Evolutionary conservation across 2,329 filamentous ascomycete genomes (phyloP).

Genomic region (Aspergillus sp.): DNA sequence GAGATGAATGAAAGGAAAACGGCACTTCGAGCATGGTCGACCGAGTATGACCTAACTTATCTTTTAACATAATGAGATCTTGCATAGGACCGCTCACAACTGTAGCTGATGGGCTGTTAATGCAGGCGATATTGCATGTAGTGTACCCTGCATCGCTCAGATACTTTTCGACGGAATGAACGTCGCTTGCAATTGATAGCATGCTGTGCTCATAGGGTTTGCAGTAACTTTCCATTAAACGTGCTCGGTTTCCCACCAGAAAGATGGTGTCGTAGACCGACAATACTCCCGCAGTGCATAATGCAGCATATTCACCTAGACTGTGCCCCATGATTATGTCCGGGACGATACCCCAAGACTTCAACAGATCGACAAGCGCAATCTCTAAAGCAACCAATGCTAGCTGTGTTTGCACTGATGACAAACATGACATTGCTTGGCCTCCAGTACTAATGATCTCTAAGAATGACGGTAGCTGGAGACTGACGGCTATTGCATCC

Average conservation of each 20-base stretch:
- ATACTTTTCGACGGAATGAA: not conserved
- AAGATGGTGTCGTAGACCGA: conserved; percentile 18
- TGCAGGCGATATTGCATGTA: not conserved
- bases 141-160: not conserved
- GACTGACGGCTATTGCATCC: not conserved
- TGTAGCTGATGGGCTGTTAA: not conserved
- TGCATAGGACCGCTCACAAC: not conserved
- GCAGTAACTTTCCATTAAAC: conserved; percentile 15
- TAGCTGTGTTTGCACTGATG: not conserved
- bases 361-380: conserved; percentile 11
- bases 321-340: conserved; percentile 22
- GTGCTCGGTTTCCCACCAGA: conserved; percentile 20
- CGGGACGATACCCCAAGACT: conserved; percentile 13
- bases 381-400: conserved; percentile 6
- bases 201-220: conserved; percentile 10
- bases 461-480: not conserved
- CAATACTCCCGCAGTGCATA: conserved; percentile 20
- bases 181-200: conserved; percentile 1
- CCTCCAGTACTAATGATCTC: not conserved
- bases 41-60: not conserved
- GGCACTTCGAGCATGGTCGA: not conserved
- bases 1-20: conserved; percentile 4
- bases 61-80: not conserved
- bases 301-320: conserved; percentile 26
- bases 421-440: not conserved